phyloP scores from a whole-genome alignment of 2,329 filamentous ascomycete genomes.

The Neobulgaria alba region DNA sequence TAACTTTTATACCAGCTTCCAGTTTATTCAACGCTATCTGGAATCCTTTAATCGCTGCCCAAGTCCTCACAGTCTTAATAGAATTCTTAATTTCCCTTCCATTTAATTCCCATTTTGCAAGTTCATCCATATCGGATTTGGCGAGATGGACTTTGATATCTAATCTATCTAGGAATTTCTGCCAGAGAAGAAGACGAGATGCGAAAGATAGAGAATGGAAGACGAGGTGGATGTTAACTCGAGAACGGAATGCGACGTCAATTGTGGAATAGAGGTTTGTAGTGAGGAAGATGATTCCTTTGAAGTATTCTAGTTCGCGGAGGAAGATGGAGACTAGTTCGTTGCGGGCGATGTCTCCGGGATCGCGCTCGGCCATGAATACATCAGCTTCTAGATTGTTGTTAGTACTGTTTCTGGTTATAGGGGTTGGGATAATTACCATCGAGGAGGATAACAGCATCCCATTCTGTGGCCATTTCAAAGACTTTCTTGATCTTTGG shows the following conservation, averaged over 20 bases:
- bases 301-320: constrained; percentile 23
- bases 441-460: constrained; percentile 17
- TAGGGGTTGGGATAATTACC: no score
- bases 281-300: constrained; percentile 28
- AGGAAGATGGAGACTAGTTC: constrained; percentile 36
- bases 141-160: constrained; percentile 41
- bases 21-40: constrained; percentile 34
- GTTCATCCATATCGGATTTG: constrained; percentile 23
- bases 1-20: constrained; percentile 39
- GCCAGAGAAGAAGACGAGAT: constrained; percentile 36
- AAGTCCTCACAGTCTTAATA: constrained; percentile 30
- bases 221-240: constrained; percentile 39
- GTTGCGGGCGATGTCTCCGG: constrained; percentile 39
- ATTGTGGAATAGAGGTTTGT: constrained; percentile 29
- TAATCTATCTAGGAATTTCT: constrained; percentile 38
- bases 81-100: constrained; percentile 31
- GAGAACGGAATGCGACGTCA: constrained; percentile 32
- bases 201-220: constrained; percentile 34
- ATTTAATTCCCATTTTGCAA: constrained; percentile 36
- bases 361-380: constrained; percentile 40
- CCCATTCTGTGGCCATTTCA: constrained; percentile 18
- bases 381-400: constrained; percentile 42
- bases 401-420: no score
- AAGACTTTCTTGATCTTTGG: constrained; percentile 17
- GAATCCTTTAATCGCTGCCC: constrained; percentile 38